A percentile compares a stretch with the other conserved stretches of the same genome.
These are phyloP conservation scores for Myriosclerotinia curreyana DNA, from an alignment of 2,329 filamentous ascomycete genomes.

Conservation along the genomic window DNA sequence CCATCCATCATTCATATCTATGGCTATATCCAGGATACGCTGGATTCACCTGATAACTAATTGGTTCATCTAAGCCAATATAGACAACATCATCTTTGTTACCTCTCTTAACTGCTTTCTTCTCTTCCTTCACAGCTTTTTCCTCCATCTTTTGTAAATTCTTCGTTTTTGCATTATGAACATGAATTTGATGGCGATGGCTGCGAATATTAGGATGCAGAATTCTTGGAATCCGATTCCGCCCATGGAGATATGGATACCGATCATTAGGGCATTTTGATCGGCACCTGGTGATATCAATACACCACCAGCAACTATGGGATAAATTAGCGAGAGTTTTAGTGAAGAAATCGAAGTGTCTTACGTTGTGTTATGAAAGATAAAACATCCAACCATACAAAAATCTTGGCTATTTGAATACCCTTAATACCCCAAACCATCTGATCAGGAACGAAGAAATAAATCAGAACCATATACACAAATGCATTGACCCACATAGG, in stretches of 20 bases:
- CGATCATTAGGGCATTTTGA: slow-evolving; percentile 37
- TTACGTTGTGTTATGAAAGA: slow-evolving; percentile 40
- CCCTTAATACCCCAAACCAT: slow-evolving; percentile 40
- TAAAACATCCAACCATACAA: slow-evolving; percentile 49
- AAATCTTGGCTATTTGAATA: slow-evolving; percentile 44
- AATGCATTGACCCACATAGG: slow-evolving; percentile 40
- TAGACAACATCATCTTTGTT: slow-evolving; percentile 9
- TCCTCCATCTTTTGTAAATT: slow-evolving; percentile 31
- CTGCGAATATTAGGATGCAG: slow-evolving; percentile 49
- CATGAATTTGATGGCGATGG: slow-evolving; percentile 43
- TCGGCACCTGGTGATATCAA: slow-evolving; percentile 35
- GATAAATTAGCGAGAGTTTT: slow-evolving; percentile 39
- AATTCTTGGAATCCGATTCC: slow-evolving; percentile 52
- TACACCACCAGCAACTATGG: background rate
- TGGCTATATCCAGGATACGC: background rate
- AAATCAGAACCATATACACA: slow-evolving; percentile 40
- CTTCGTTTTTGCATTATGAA: slow-evolving; percentile 42
- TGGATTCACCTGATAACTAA: background rate
- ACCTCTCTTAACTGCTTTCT: slow-evolving; percentile 30
- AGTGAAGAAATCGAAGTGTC: slow-evolving; percentile 30
- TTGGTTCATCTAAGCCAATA: background rate
- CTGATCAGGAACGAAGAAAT: slow-evolving; percentile 41
- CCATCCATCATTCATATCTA: too few relatives aligned
- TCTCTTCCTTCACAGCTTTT: slow-evolving; percentile 30
- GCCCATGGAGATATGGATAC: slow-evolving; percentile 50